A percentile compares a stretch with the other conserved stretches of the same genome.
phyloP scores from a whole-genome alignment of 805 yeast species.

The Starmerella vaccinii region DNA sequence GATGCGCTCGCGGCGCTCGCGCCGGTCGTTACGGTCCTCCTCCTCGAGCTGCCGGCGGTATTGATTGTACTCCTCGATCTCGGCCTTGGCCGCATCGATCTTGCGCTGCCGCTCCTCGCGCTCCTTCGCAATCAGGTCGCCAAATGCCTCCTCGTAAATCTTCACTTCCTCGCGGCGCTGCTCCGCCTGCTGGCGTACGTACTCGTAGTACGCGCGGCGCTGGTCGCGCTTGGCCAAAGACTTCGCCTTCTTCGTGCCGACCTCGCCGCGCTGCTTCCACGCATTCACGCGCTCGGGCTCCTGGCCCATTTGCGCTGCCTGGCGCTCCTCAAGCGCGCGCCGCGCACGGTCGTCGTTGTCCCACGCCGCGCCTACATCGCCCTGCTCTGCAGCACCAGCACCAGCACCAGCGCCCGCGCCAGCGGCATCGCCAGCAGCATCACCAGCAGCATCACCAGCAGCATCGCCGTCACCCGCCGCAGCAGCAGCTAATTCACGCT shows the following conservation, averaged over 20 bases:
- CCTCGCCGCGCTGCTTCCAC: constrained; percentile 26
- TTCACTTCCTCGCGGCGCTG: constrained; percentile 23
- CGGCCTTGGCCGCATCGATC: constrained; percentile 20
- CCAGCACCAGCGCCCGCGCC: neutral
- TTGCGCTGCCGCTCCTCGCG: constrained; percentile 23
- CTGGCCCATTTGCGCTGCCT: constrained; percentile 15
- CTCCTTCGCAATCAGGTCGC: constrained; percentile 29
- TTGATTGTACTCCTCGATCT: constrained; percentile 21
- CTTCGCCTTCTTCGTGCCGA: constrained; percentile 31
- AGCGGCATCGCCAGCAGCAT: neutral
- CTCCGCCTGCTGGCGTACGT: constrained; percentile 28
- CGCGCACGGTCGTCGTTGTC: constrained; percentile 21
- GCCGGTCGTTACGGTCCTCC: constrained; percentile 16
- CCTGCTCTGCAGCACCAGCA: neutral
- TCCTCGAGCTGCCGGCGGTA: constrained; percentile 22
- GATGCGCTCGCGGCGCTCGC: constrained; percentile 17
- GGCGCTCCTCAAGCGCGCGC: constrained; percentile 20
- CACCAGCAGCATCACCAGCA: neutral
- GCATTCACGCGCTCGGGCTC: constrained; percentile 18
- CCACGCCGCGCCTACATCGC: constrained; percentile 17
- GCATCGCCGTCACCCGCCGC: neutral
- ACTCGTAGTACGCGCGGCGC: constrained; percentile 30
- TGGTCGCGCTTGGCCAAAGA: constrained; percentile 29
- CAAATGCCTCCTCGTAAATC: constrained; percentile 26
- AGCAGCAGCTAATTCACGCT: neutral